Evolutionary conservation across 2,329 filamentous ascomycete species (phyloP).

Genomic region (Aspergillus sp.): DNA sequence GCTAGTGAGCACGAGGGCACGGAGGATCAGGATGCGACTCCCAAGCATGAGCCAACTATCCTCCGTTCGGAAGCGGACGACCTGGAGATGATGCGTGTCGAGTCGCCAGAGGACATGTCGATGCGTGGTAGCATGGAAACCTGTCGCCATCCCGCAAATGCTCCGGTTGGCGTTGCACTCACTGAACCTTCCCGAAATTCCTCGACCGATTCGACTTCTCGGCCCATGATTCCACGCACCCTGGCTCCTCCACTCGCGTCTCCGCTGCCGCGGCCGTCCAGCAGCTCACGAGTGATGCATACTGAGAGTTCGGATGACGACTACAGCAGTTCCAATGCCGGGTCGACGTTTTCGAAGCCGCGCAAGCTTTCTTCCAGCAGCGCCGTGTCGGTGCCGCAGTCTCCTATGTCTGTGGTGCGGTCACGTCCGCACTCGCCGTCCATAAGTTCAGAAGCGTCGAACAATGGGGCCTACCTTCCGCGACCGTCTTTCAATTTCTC

Average conservation of each 20-base stretch:
- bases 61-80: conserved; percentile 8
- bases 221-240: conserved; percentile 31
- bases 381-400: conserved; percentile 49
- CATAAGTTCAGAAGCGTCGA: conserved; percentile 69
- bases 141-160: conserved; percentile 12
- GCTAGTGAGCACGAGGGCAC: conserved; percentile 23
- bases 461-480: conserved; percentile 48
- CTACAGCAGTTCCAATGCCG: conserved; percentile 48
- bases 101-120: conserved; percentile 23
- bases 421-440: conserved; percentile 71
- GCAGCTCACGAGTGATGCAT: conserved; percentile 52
- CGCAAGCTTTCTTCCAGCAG: conserved; percentile 71
- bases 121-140: conserved; percentile 8
- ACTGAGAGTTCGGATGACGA: conserved; percentile 61
- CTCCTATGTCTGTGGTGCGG: conserved; percentile 52
- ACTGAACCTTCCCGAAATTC: conserved; percentile 20
- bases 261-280: conserved; percentile 32
- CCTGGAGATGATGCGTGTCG: conserved; percentile 20
- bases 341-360: conserved; percentile 55
- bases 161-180: conserved; percentile 12
- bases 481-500: conserved; percentile 89
- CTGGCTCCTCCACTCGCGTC: conserved; percentile 40
- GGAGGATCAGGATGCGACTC: conserved; percentile 30
- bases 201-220: conserved; percentile 28
- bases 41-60: conserved; percentile 15